These are phyloP conservation scores for Gleditsia sinensis DNA, from an alignment of 306 rosid genomes.

Conservation along the genomic window DNA sequence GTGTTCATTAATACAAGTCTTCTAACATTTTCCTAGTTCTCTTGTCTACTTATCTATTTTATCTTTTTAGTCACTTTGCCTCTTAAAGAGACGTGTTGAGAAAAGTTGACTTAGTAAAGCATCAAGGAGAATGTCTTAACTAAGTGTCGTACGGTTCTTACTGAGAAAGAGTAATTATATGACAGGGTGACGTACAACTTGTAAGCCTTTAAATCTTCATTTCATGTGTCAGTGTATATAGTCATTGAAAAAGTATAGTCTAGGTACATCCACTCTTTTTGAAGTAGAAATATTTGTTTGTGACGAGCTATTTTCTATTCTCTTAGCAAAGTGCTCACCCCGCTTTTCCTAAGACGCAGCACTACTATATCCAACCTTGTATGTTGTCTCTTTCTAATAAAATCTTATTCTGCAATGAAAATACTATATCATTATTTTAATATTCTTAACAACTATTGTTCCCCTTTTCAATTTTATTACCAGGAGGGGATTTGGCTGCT, in stretches of 20 bases:
- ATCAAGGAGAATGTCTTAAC: no score
- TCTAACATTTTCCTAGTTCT: no score
- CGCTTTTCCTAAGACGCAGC: not conserved
- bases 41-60: no score
- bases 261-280: not conserved
- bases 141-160: no score
- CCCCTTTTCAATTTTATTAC: conserved; percentile 23
- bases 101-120: no score
- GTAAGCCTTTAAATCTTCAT: not conserved
- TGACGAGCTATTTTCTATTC: conserved; percentile 14
- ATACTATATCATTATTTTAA: not conserved
- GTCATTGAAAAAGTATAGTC: not conserved
- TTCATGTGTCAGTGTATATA: no score
- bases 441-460: conserved; percentile 1
- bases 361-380: not conserved
- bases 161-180: no score
- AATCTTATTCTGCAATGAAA: not conserved
- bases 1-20: no score
- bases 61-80: no score
- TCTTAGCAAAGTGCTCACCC: not conserved
- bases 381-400: not conserved
- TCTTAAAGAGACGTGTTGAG: no score
- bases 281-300: conserved; percentile 15
- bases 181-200: no score
- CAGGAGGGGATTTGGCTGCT: conserved; percentile 86